Base-by-base conservation (phyloP, 2,329 filamentous ascomycete genomes). In the Triangularia verruculosa region DNA sequence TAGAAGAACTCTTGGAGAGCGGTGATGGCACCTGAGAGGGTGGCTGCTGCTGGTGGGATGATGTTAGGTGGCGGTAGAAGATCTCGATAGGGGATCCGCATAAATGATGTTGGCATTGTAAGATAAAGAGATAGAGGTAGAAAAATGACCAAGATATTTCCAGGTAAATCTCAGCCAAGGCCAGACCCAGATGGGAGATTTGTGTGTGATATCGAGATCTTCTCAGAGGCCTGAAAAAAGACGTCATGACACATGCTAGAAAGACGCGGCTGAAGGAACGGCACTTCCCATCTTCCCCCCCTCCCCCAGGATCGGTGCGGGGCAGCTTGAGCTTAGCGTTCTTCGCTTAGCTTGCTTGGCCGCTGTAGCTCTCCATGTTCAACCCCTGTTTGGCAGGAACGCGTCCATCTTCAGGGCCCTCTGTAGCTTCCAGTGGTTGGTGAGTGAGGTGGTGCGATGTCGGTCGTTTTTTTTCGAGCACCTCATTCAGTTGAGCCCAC, bases 71-170 rank as follows among this genome's bases (percentile, higher is more conserved):
- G 80, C 24, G 93, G 87, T 61, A 97, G 83, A 51, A 91, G 88
- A 68, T 91, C 88, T 73, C 92, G 97, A 75, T 94, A 98, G 64
- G 94, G 94, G 71, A 98, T 96, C 70, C 93, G 89, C 79, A 97
- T 89, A 34, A 92, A 84, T 71, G 89, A 85, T 76, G 86, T 89
- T 76, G 83, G 83, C 87, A 90, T 89, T 54, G 4, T 54, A 6
- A 17, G 34, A 47, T 8, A 47, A 17, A 47, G 30, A 32, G 30
- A 32, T 12, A 32, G 30, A 12, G 9, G 11, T 6, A 12, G 9
- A 32, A 2, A 12, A 32, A 12, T 32, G 9, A 9, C 4, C 27
- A 28, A 28, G 27, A 32, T 32, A 32, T 32, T 2, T 8, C 9
- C 30, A 32, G 9, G n/a, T n/a, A 28, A 9, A 28, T 9, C 9